phyloP scores from a whole-genome alignment of 1,139 yeast genomes.

The Magnusiomyces magnusii region DNA sequence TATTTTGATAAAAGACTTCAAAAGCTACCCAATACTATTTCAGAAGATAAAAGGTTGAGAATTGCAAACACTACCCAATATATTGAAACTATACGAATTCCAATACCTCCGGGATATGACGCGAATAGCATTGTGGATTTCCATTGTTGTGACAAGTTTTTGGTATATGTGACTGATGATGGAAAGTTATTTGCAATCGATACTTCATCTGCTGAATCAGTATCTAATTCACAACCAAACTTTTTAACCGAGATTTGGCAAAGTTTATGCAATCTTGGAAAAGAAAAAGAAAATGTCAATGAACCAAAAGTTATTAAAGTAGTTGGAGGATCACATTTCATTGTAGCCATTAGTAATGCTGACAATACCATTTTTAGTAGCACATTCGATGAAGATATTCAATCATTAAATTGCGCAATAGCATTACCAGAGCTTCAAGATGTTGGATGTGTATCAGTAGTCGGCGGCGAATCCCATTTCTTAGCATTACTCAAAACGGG shows the following conservation, averaged over 20 bases:
- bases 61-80: neutral
- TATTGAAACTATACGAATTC: constrained; percentile 15
- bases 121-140: constrained; percentile 45
- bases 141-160: constrained; percentile 45
- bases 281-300: neutral
- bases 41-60: constrained; percentile 31
- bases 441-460: constrained; percentile 46
- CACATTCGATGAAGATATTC: constrained; percentile 19
- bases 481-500: constrained; percentile 58
- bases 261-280: constrained; percentile 2
- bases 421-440: constrained; percentile 43
- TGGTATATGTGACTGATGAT: constrained; percentile 43
- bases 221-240: neutral
- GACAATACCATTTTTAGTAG: constrained; percentile 44
- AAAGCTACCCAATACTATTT: constrained; percentile 37
- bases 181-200: constrained; percentile 37
- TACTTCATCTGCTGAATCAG: neutral
- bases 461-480: constrained; percentile 68
- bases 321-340: constrained; percentile 43
- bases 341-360: constrained; percentile 48
- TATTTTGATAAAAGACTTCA: constrained; percentile 34
- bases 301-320: constrained; percentile 38
- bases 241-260: neutral
- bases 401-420: constrained; percentile 9
- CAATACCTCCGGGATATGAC: constrained; percentile 20